Evolutionary conservation across 2,329 filamentous ascomycete species (phyloP), one percentile per base, ranked within the genome.

Genomic region (Meredithiella fracta): DNA sequence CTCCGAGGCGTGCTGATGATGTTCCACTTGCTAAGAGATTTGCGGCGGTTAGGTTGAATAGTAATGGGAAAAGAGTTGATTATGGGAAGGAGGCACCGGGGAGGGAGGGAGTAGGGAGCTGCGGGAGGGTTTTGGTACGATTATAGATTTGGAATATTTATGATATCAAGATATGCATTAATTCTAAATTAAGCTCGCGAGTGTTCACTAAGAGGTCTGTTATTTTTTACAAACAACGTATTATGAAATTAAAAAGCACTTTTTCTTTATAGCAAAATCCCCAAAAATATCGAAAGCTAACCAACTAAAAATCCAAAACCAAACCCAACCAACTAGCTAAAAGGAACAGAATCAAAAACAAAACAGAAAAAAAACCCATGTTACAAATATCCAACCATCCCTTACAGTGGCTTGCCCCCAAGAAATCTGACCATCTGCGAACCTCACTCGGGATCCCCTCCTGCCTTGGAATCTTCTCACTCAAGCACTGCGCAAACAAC

Each of bases 401-500:
- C 71, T 73, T 81, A 88, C 73, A 88, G 72, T 54, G 83, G 83
- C 77, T 88, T 88, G 64, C 84, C 83, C 89, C 89, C 64, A 95
- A 85, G 69, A 97, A 98, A 65, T 97, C 84, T 62, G 87, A 94
- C 92, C 92, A 98, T 65, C 83, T 83, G 68, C 85, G 83, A 65
- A 97, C 92, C 72, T 98, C 92, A 51, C 79, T 74, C 51, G 92
- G 92, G 61, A 96, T 91, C 55, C 89, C 91, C 67, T 92, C 87
- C 60, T 80, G 73, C 64, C 87, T 82, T 60, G 92, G 92, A 52
- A 98, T 78, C 76, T 97, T 98, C 77, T 89, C 86, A 71, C 77
- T 92, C 87, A 98, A 94, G 72, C 92, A 97, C 70, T 88, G 86
- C 60, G 92, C 89, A 66, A 97, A 97, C 64, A 97, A 85, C 61